Conservation (phyloP, 2,329 filamentous ascomycete genomes). For the Penicillium nordicum region DNA sequence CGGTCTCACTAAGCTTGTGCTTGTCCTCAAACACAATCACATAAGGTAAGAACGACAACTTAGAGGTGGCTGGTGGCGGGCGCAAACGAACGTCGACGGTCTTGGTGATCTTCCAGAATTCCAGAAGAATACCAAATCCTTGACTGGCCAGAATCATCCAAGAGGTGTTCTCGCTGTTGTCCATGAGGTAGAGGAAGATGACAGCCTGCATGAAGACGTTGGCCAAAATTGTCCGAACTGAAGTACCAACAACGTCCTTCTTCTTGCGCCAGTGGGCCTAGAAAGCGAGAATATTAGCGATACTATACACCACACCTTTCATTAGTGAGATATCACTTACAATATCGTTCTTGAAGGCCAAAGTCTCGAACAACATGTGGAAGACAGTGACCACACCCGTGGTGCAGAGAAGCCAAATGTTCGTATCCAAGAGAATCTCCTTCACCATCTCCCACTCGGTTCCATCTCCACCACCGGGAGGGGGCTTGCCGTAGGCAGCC, state of each 20-base stretch:
- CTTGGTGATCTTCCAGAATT: conserved; percentile 95
- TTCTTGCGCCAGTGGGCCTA: conserved; percentile 93
- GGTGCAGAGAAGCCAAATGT: conserved; percentile 81
- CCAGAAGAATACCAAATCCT: conserved; percentile 74
- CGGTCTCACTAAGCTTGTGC: conserved; percentile 89
- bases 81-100: conserved; percentile 84
- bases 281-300: conserved; percentile 13
- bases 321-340: conserved; percentile 38
- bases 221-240: conserved; percentile 88
- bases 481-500: conserved; percentile 67
- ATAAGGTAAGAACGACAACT: conserved; percentile 74
- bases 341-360: conserved; percentile 97
- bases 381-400: conserved; percentile 81
- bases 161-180: conserved; percentile 95
- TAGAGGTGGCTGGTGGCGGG: conserved; percentile 62
- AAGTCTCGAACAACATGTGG: conserved; percentile 91
- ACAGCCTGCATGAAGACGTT: conserved; percentile 97
- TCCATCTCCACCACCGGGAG: conserved; percentile 79
- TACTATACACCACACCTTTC: background rate
- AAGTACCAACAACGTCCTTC: conserved; percentile 98
- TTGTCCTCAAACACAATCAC: conserved; percentile 89
- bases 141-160: conserved; percentile 99
- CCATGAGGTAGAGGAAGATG: conserved; percentile 94
- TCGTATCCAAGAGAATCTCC: conserved; percentile 89
- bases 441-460: conserved; percentile 97